Base-by-base conservation (phyloP, 495 filamentous ascomycete species). In the Aspergillus cristatus region DNA sequence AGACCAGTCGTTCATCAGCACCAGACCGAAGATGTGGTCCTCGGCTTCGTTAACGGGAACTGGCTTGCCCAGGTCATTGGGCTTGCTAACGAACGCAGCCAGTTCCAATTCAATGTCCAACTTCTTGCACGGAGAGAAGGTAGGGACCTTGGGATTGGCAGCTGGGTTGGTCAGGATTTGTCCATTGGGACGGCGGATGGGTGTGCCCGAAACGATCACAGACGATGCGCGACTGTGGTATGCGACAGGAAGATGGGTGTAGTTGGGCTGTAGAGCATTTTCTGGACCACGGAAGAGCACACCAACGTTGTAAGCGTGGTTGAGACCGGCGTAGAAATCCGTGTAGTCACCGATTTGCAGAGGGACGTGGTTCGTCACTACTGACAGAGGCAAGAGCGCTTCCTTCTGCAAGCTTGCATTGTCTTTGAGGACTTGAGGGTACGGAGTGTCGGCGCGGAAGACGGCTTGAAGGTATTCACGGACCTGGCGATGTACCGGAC, bases 321-420 rank as follows among this genome's bases (percentile, higher is more conserved):
- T 79, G 36, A 79, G 61, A 17, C 90, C 90, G n/a, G 83, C 90
- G 62, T 86, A 97, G 67, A 97, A 97, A 62, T 97, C 90, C 10
- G 90, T 93, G 61, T 97, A 97, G 55, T 96, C 87, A n/a, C 85
- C 84, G 38, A 95, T 87, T 22, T 72, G 69, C 76, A 97, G 78
- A 4, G 90, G 90, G 11, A 96, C 54, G 41, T 94, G 84, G 55
- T 76, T 83, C 38, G 63, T 73, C 16, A 88, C 79, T 3, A 71
- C 57, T 7, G 70, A 65, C 30, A 76, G 56, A 0, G 71, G 74
- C 13, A 81, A 36, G 3, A 86, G 56, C 1, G 63, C 69, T 30
- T 65, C 49, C 32, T 72, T 60, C 44, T 72, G 76, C 7, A 82
- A 58, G 3, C 47, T 28, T 0, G 49, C 39, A 46, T 83, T 81